Conservation (phyloP, 495 filamentous ascomycete genomes). For the Xylaria telfairii region DNA sequence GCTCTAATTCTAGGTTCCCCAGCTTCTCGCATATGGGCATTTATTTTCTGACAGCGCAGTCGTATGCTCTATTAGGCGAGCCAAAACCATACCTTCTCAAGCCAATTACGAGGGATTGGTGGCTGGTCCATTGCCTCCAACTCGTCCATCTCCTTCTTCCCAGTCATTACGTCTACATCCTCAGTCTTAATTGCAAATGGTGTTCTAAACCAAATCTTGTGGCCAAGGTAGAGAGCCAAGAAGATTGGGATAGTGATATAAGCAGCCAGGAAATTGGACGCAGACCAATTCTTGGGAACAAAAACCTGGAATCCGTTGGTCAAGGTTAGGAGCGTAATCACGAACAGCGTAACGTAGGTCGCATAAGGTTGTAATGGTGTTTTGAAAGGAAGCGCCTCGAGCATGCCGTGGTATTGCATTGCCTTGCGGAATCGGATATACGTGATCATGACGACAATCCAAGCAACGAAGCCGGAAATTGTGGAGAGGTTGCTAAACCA, state of each 20-base stretch:
- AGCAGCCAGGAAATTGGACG: conserved; percentile 50
- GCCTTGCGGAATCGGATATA: conserved; percentile 56
- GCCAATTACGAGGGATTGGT: conserved; percentile 46
- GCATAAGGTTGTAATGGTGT: conserved; percentile 51
- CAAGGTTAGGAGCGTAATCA: conserved; percentile 49
- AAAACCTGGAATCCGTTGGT: conserved; percentile 59
- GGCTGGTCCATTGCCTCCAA: conserved; percentile 45
- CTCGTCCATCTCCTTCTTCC: conserved; percentile 59
- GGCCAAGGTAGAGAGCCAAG: conserved; percentile 46
- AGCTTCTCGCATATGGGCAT: not conserved
- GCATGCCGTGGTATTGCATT: conserved; percentile 44
- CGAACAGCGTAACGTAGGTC: conserved; percentile 43
- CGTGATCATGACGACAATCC: conserved; percentile 56
- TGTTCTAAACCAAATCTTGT: conserved; percentile 46
- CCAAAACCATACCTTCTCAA: conserved; percentile 55
- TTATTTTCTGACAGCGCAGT: not conserved
- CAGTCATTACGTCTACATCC: conserved; percentile 53
- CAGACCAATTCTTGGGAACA: conserved; percentile 42
- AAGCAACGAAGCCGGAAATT: conserved; percentile 56
- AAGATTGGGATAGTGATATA: conserved; percentile 57
- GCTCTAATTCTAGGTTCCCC: not conserved
- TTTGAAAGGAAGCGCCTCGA: conserved; percentile 47
- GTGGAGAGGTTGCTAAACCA: conserved; percentile 64
- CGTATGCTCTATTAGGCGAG: conserved; percentile 41
- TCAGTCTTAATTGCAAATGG: conserved; percentile 35